phyloP scores from a whole-genome alignment of 371 early-diverging fungal species.

The Neoconidiobolus thromboides region DNA sequence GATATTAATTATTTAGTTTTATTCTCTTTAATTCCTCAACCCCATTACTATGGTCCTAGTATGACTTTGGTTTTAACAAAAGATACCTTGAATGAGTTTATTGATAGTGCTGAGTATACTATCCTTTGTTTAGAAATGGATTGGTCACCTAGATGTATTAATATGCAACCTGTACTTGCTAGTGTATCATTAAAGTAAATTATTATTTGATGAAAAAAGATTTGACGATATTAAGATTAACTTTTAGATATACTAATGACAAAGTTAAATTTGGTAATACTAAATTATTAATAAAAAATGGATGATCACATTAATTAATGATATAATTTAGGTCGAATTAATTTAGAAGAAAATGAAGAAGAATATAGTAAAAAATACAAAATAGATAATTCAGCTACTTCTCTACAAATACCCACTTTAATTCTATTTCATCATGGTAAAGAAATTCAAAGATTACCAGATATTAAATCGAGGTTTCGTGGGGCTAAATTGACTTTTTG shows the following conservation, averaged over 20 bases:
- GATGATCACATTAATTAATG: not conserved
- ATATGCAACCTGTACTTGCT: not conserved
- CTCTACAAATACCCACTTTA: not conserved
- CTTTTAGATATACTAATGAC: not conserved
- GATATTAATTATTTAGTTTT: not conserved
- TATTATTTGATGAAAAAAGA: not conserved
- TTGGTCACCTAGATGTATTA: not conserved
- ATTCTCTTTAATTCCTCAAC: not conserved
- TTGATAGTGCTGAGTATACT: not conserved
- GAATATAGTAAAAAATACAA: not conserved
- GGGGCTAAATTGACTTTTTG: too few relatives aligned
- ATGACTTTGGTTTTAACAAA: not conserved
- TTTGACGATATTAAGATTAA: not conserved
- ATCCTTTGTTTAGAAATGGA: not conserved
- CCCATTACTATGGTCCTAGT: not conserved
- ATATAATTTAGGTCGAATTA: not conserved
- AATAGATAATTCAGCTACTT: not conserved
- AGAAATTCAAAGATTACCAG: not conserved
- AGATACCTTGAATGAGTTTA: not conserved
- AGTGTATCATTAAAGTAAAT: not conserved
- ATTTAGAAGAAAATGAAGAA: not conserved
- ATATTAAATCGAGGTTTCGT: too few relatives aligned
- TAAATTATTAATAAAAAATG: not conserved
- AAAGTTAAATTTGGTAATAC: not conserved
- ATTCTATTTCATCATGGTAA: not conserved